Base-by-base conservation (phyloP, 2,329 filamentous ascomycete genomes). In the Epichloe gansuensis region DNA sequence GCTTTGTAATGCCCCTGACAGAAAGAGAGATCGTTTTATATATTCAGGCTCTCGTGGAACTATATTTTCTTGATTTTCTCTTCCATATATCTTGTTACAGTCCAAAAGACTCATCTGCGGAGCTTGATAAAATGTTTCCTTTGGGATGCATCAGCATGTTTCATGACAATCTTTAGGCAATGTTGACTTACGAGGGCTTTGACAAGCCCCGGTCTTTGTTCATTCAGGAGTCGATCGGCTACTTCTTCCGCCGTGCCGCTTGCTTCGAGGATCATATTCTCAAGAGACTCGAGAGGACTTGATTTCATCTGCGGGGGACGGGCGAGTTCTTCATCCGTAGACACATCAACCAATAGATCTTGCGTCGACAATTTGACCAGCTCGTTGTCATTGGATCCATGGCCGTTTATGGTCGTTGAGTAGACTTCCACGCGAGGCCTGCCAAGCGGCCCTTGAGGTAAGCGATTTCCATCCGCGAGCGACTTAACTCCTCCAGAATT, bases 401-500 rank as follows among this genome's bases (percentile, higher is more conserved):
- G 13, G 11, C 21, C 8, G 13, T 9, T 27, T 3, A 11, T 7
- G 5, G 4, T 11, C 2, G 9, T 25, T 8, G n/a, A 49, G 27
- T 50, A 42, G 34, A 53, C 4, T 4, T 53, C 51, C 5, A 58
- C 2, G 36, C 49, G 12, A 57, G 36, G 2, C 39, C 25, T 4
- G 55, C 55, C 2, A 58, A n/a, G 12, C 40, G 45, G 9, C 57
- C 57, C 43, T 58, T 58, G 17, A 55, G 51, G 25, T 57, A 48
- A 2, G 53, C 49, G 4, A 55, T 40, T 27, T 49, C 34, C 17
- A 2, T 12, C 5, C 35, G 34, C 8, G 47, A 36, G 1, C 40
- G 41, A 9, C 12, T 3, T 5, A 49, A 15, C n/a, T 52, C 51
- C 9, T 15, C 15, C 12, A 35, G 11, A 3, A 46, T 21, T 1